Evolutionary conservation across 306 rosid genomes (phyloP), one percentile per base, ranked within the genome.

Genomic region (Dryas alaskensis): DNA sequence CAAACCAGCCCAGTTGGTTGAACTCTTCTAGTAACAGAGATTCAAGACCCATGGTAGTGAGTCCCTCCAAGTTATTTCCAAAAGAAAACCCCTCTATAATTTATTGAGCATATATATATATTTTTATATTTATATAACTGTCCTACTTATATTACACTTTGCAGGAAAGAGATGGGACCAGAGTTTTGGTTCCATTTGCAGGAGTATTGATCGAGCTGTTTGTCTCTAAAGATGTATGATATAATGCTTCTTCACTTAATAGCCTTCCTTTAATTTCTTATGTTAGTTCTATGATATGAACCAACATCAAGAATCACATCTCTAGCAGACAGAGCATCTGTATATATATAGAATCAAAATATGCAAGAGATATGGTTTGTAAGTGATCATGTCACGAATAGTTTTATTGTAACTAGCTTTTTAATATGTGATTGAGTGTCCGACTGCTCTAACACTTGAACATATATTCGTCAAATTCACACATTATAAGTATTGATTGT

Each of bases 121-220:
- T 7, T 60, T 39, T 3, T 31, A 31, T 31, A 31, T 31, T 31
- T 31, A 31, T 65, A 4, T 27, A 40, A 49, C 12, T 59, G 0
- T 58, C 0, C 22, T 54, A 2, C 47, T 25, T 65, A 37, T 44
- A 49, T 4, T 55, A 9, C 19, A 17, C 66, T 72, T 57, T 59
- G 77, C 81, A 92, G 99, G 97, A 94, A 83, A 67, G 82, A 80
- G 62, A 78, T 80, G 93, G 93, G 73, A 92, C 96, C 25, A 87
- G 78, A 75, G 96, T 87, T 77, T 80, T 94, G 81, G 76, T 94
- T 82, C 97, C 97, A 16, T 75, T 84, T 65, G 82, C 89, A 48
- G 92, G 93, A 74, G 97, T 90, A 63, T 77, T 90, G 65, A 78
- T 90, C 60, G 98, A 92, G 86, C 84, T 94, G 61, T 90, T 92